These are phyloP conservation scores for Fusarium redolens DNA, from an alignment of 2,329 filamentous ascomycete species.

Conservation along the genomic window DNA sequence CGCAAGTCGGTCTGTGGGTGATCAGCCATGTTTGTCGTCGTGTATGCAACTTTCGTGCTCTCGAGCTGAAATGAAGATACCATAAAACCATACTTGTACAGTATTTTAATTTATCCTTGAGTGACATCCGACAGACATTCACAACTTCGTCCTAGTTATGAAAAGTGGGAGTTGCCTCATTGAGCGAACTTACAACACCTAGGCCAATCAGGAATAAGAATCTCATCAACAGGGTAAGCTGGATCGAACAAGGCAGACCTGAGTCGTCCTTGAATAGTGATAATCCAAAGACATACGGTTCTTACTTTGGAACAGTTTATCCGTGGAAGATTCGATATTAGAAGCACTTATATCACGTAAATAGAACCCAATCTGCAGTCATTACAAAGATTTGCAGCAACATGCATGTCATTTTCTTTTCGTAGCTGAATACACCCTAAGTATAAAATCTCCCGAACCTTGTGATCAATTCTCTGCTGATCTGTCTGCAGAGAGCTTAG, in stretches of 20 bases:
- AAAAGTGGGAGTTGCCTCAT: slow-evolving; percentile 20
- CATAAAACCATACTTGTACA: background rate
- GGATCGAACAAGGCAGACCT: background rate
- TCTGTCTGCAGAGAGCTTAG: background rate
- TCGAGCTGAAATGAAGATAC: background rate
- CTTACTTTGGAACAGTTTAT: background rate
- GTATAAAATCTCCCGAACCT: no score
- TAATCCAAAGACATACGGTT: background rate
- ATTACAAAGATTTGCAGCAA: background rate
- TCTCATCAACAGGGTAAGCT: background rate
- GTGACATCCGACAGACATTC: background rate
- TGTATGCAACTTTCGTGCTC: background rate
- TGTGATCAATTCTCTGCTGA: background rate
- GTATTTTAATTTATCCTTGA: background rate
- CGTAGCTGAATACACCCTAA: background rate
- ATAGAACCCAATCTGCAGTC: background rate
- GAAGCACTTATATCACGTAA: no score
- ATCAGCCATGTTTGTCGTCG: background rate
- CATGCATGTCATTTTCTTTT: background rate
- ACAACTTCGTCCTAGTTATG: background rate
- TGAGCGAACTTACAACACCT: slow-evolving; percentile 6
- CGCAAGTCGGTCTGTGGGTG: background rate
- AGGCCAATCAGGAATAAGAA: slow-evolving; percentile 25
- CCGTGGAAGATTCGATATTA: no score
- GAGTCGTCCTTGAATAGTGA: background rate